phyloP scores from a whole-genome alignment of 768 basidiomycete genomes.

The Lepiota brunneoincarnata region DNA sequence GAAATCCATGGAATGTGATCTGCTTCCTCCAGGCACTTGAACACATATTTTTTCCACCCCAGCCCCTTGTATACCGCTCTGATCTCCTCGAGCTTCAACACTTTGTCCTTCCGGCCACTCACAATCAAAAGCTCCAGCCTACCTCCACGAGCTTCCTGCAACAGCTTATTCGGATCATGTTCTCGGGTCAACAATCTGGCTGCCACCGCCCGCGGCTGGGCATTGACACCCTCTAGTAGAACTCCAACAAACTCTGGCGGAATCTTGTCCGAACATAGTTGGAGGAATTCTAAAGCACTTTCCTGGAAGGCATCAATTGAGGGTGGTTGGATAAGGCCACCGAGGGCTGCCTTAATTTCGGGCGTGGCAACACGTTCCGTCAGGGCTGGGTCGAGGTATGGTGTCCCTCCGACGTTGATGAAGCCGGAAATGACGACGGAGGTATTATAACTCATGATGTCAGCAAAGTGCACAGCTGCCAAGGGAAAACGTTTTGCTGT shows the following conservation, averaged over 20 bases:
- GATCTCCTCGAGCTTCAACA: constrained; percentile 19
- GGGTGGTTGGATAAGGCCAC: constrained; percentile 16
- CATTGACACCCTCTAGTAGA: constrained; percentile 22
- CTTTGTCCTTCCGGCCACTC: constrained; percentile 23
- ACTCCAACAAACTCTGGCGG: constrained; percentile 16
- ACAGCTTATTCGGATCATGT: constrained; percentile 22
- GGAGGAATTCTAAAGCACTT: constrained; percentile 19
- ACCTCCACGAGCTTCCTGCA: constrained; percentile 20
- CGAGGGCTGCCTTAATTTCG: constrained; percentile 15
- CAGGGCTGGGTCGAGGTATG: constrained; percentile 22
- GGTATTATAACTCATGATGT: constrained; percentile 22
- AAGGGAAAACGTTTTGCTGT: not conserved
- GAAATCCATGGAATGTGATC: constrained; percentile 29
- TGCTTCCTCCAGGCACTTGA: constrained; percentile 20
- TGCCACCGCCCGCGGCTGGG: constrained; percentile 24
- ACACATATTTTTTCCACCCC: constrained; percentile 22
- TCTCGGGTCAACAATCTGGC: constrained; percentile 18
- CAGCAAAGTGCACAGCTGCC: constrained; percentile 23
- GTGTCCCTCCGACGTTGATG: constrained; percentile 23
- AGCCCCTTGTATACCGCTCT: constrained; percentile 20
- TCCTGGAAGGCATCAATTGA: constrained; percentile 23
- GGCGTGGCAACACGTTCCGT: constrained; percentile 19
- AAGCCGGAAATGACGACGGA: constrained; percentile 24
- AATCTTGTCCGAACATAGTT: constrained; percentile 16
- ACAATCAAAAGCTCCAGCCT: constrained; percentile 25